Conservation (phyloP, 2,329 filamentous ascomycete species). For the Daldinia sp. region DNA sequence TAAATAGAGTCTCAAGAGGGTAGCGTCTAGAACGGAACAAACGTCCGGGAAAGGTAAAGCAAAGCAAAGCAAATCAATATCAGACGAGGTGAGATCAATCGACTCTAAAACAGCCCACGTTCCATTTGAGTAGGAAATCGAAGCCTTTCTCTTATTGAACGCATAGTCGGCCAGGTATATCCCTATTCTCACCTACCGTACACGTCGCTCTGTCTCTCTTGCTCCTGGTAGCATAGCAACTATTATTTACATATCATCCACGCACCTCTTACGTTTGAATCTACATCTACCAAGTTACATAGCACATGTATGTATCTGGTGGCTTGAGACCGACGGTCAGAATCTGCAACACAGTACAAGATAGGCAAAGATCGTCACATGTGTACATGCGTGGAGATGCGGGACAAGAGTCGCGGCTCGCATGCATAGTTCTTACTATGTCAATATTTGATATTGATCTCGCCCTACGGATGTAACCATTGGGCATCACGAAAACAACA, state of each 20-base stretch:
- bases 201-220: conserved; percentile 1
- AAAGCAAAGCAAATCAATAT: conserved; percentile 13
- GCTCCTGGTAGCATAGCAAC: conserved; percentile 11
- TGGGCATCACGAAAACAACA: conserved; percentile 39
- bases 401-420: conserved; percentile 29
- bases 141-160: not conserved
- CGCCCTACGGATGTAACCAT: conserved; percentile 24
- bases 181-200: not conserved
- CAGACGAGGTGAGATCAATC: conserved; percentile 34
- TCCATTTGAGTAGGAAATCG: conserved; percentile 28
- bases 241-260: conserved; percentile 22
- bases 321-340: conserved; percentile 12
- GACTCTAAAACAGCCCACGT: conserved; percentile 39
- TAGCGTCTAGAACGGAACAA: not conserved
- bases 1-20: not conserved
- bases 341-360: conserved; percentile 27
- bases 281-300: not conserved
- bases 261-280: not conserved
- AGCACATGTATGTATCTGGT: conserved; percentile 8
- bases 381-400: conserved; percentile 28
- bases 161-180: not conserved
- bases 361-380: conserved; percentile 36
- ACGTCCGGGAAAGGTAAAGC: not conserved
- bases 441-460: conserved; percentile 24
- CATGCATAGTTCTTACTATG: conserved; percentile 21